Evolutionary conservation across 441 rosid species (phyloP).

Genomic region (Jatropha multifida): DNA sequence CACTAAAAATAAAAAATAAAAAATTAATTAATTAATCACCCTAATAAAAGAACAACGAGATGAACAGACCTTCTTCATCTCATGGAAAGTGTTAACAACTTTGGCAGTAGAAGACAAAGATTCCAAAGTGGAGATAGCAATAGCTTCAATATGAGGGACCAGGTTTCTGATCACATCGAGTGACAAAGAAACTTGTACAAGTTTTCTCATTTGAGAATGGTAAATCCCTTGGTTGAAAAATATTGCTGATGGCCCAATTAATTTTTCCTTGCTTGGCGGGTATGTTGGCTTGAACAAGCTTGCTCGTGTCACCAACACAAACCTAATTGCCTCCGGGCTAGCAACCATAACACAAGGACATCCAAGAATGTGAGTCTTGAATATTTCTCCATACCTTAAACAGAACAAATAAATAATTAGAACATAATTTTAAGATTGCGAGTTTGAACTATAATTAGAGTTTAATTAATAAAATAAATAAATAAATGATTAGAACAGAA

Average conservation of each 20-base stretch:
- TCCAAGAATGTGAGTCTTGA: conserved; percentile 77
- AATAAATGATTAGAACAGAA: background rate
- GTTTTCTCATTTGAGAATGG: conserved; percentile 64
- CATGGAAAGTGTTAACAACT: conserved; percentile 59
- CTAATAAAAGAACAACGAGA: background rate
- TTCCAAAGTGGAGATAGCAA: conserved; percentile 56
- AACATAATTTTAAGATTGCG: no score
- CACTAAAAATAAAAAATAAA: no score
- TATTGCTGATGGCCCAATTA: conserved; percentile 79
- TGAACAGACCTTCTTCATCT: conserved; percentile 75
- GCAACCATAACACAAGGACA: conserved; percentile 85
- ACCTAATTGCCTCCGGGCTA: conserved; percentile 78
- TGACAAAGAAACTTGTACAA: conserved; percentile 62
- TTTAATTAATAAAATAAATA: background rate
- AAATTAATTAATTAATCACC: background rate
- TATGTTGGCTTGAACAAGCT: conserved; percentile 87
- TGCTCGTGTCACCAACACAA: conserved; percentile 80
- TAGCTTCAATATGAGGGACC: conserved; percentile 58
- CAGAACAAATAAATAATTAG: background rate
- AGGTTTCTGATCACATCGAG: conserved; percentile 58
- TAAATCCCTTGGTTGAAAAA: conserved; percentile 87
- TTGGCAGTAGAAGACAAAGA: conserved; percentile 40
- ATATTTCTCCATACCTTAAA: conserved; percentile 77
- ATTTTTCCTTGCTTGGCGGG: conserved; percentile 82
- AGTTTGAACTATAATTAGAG: background rate